These are phyloP conservation scores for Botryotinia convoluta DNA, from an alignment of 2,329 filamentous ascomycete genomes.

Conservation along the genomic window DNA sequence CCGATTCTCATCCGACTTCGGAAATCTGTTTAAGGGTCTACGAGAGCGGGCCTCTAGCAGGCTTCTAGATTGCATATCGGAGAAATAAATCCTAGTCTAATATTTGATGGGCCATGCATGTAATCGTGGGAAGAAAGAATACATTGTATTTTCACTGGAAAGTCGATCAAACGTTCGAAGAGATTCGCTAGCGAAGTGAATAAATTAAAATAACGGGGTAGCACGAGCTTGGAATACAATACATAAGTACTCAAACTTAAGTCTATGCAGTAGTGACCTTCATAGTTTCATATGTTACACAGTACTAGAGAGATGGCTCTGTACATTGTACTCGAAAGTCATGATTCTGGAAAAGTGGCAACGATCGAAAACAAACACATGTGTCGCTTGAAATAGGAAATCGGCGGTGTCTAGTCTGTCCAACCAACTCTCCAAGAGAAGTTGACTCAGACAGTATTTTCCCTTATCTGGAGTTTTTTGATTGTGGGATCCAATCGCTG, in stretches of 20 bases:
- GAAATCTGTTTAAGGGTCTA: neutral
- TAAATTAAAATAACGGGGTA: neutral
- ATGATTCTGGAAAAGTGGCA: neutral
- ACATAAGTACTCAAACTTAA: neutral
- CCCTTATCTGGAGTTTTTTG: neutral
- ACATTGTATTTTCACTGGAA: neutral
- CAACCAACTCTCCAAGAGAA: neutral
- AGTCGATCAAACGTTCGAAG: constrained; percentile 1
- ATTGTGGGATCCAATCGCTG: neutral
- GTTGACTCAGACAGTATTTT: neutral
- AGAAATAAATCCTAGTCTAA: neutral
- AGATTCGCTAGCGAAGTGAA: neutral
- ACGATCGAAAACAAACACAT: neutral
- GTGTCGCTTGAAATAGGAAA: neutral
- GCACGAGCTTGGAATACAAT: neutral
- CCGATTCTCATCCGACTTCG: neutral
- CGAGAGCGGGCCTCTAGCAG: neutral
- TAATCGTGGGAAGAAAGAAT: neutral
- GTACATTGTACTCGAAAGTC: neutral
- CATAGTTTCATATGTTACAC: neutral
- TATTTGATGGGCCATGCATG: neutral
- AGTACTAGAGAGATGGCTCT: neutral
- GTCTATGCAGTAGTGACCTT: neutral
- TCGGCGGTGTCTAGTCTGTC: too few relatives aligned
- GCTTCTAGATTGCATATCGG: neutral